phyloP scores from a whole-genome alignment of 1,139 yeast species.

The Yamadazyma diospyri region DNA sequence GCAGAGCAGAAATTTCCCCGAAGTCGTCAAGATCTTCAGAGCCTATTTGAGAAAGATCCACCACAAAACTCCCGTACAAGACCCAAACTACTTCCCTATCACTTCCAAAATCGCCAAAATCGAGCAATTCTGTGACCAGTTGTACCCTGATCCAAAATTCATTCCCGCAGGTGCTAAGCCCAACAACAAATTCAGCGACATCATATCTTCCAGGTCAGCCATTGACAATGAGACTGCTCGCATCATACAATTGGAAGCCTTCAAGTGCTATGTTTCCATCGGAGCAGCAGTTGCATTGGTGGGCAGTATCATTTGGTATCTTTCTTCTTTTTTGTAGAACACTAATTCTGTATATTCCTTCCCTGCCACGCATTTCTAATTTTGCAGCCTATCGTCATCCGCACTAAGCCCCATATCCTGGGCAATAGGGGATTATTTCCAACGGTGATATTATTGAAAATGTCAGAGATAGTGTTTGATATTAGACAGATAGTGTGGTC shows the following conservation, averaged over 20 bases:
- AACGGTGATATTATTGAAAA: too few species aligned
- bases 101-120: slow-evolving; percentile 85
- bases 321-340: slow-evolving; percentile 1
- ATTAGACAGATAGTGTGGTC: slow-evolving; percentile 27
- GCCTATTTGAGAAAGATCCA: slow-evolving; percentile 74
- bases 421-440: slow-evolving; percentile 2
- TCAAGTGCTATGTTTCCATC: slow-evolving; percentile 22
- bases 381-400: slow-evolving; percentile 1
- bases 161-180: slow-evolving; percentile 31
- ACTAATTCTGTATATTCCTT: background rate
- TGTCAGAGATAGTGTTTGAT: slow-evolving; percentile 15
- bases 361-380: background rate
- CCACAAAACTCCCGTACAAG: slow-evolving; percentile 70
- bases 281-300: slow-evolving; percentile 4
- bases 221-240: slow-evolving; percentile 30
- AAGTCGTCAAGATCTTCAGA: slow-evolving; percentile 73
- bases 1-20: slow-evolving; percentile 68
- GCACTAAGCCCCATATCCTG: too few species aligned
- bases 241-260: slow-evolving; percentile 25
- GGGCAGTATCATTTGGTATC: slow-evolving; percentile 4
- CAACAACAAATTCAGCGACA: slow-evolving; percentile 24
- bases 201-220: slow-evolving; percentile 13
- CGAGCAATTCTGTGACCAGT: slow-evolving; percentile 76
- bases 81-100: slow-evolving; percentile 82
- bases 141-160: slow-evolving; percentile 50